A percentile compares a stretch with the other conserved stretches of the same genome.
Evolutionary conservation across 129 eudicot species (phyloP).

Genomic region (Escallonia herrerae): DNA sequence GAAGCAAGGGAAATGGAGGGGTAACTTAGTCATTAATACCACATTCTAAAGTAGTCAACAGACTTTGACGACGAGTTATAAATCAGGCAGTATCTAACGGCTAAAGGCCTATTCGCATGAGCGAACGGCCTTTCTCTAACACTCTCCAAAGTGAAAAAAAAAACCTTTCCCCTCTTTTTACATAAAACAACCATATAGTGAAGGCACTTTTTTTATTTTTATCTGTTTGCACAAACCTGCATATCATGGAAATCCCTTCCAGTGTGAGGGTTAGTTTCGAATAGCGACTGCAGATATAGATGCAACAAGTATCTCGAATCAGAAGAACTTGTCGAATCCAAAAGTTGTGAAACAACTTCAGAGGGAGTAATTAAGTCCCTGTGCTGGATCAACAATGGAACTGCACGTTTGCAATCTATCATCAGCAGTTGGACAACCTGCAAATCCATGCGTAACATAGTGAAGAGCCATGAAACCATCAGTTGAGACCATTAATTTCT

Average conservation of each 20-base stretch:
- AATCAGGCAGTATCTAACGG: too few species aligned
- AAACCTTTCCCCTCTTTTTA: too few species aligned
- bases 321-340: conserved; percentile 53
- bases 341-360: conserved; percentile 84
- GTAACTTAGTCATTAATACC: too few species aligned
- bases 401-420: conserved; percentile 78
- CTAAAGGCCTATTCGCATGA: too few species aligned
- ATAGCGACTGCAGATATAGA: conserved; percentile 70
- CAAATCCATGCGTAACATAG: conserved; percentile 17
- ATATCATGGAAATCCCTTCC: conserved; percentile 94
- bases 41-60: too few species aligned
- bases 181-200: too few species aligned
- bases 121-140: too few species aligned
- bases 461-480: conserved; percentile 9
- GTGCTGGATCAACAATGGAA: conserved; percentile 58
- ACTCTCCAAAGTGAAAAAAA: too few species aligned
- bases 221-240: conserved; percentile 55
- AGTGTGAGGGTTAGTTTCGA: conserved; percentile 75
- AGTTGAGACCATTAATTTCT: neutral
- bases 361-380: conserved; percentile 69
- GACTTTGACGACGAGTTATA: too few species aligned
- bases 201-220: neutral
- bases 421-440: conserved; percentile 89
- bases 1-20: too few species aligned
- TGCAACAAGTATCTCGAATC: conserved; percentile 68